These are phyloP conservation scores for Trypanosoma vivax DNA, from an alignment of 208 protist genomes.

Conservation along the genomic window DNA sequence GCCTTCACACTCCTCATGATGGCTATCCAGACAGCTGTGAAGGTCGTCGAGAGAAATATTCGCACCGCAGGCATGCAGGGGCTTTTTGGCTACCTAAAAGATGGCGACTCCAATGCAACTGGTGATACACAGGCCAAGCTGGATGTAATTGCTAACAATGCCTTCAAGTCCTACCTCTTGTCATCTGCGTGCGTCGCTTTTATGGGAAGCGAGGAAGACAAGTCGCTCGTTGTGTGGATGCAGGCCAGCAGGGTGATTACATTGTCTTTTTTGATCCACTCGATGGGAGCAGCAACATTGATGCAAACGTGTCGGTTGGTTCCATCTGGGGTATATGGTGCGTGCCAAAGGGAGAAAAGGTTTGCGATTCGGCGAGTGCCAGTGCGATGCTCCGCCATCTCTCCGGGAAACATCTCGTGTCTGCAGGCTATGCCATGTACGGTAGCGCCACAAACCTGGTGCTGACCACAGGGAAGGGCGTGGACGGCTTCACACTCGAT, in stretches of 20 bases:
- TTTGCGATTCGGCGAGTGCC: slow-evolving; percentile 72
- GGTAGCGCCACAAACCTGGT: slow-evolving; percentile 92
- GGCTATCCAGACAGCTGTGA: slow-evolving; percentile 83
- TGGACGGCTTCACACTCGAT: slow-evolving; percentile 95
- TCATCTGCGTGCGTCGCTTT: slow-evolving; percentile 60
- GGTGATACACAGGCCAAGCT: slow-evolving; percentile 84
- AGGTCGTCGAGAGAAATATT: slow-evolving; percentile 85
- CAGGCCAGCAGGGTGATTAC: slow-evolving; percentile 74
- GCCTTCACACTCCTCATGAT: slow-evolving; percentile 89
- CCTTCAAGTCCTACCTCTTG: slow-evolving; percentile 83
- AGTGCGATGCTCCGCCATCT: slow-evolving; percentile 57
- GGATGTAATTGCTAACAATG: slow-evolving; percentile 82
- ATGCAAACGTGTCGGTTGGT: slow-evolving; percentile 95
- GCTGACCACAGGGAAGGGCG: slow-evolving; percentile 85
- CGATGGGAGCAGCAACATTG: slow-evolving; percentile 96
- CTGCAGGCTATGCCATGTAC: slow-evolving; percentile 94
- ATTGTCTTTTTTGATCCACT: slow-evolving; percentile 94
- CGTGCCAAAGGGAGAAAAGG: slow-evolving; percentile 61
- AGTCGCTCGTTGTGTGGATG: slow-evolving; percentile 65
- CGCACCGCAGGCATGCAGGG: slow-evolving; percentile 76
- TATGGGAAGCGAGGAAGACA: slow-evolving; percentile 83
- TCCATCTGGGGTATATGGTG: slow-evolving; percentile 90
- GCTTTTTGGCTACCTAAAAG: slow-evolving; percentile 68
- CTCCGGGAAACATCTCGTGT: slow-evolving; percentile 67
- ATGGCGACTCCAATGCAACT: slow-evolving; percentile 51